Base-by-base conservation (phyloP, 768 basidiomycete genomes). In the Leucocoprinus leucothites region DNA sequence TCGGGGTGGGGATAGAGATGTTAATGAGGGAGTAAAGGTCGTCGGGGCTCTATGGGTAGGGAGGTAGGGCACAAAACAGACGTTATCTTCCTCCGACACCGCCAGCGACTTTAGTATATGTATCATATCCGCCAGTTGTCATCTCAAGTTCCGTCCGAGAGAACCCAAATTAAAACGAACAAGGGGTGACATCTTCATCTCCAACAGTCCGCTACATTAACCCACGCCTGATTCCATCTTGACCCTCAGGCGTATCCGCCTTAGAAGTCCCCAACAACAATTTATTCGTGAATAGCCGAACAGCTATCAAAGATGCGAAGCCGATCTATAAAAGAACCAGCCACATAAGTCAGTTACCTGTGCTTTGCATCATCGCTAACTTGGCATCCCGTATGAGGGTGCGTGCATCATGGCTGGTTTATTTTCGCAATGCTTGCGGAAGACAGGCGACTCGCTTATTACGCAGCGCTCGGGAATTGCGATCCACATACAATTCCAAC, bases 201-300 rank as follows among this genome's bases (percentile, higher is more conserved):
- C 16, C 38, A 38, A 38, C 38, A 38, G 38, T 11, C 16, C 9
- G 9, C 38, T 38, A 11, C 9, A n/a, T 35, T 48, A 50, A 50
- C 48, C 48, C 48, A 50, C 36, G 31, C 19, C 13, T n/a, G 50
- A 41, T 51, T 41, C 41, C 50, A 51, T 53, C 42, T 18, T 11
- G 43, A 14, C 26, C 41, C 40, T 43, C 41, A 28, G 13, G 31
- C 28, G 34, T 45, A 38, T 38, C 31, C 51, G 52, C 35, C 38
- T 25, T 51, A 9, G 9, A 51, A 41, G 18, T 22, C 31, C 31
- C 31, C 31, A 31, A 31, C 31, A 31, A 50, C 18, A 48, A 48
- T 48, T 48, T 13, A 35, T 31, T 42, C 38, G 14, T 42, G 26
- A 22, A 9, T 45, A 34, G 18, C 51, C 43, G 51, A 53, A 16